phyloP scores from a whole-genome alignment of 306 rosid genomes.

The Malus asiatica region DNA sequence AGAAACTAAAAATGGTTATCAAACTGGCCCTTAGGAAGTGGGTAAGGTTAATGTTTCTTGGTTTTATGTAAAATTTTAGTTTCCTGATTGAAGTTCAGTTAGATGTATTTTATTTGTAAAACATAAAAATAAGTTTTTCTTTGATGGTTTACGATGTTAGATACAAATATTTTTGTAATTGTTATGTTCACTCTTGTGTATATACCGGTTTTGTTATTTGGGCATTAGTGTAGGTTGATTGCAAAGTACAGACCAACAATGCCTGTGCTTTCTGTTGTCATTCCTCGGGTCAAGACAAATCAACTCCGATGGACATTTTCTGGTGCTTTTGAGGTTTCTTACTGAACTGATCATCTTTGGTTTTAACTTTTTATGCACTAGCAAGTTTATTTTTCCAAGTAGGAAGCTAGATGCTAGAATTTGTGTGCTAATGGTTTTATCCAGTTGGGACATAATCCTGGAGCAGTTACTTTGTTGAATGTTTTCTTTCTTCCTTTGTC shows the following conservation, averaged over 20 bases:
- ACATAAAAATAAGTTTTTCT: not conserved
- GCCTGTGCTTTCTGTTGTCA: slow-evolving; percentile 91
- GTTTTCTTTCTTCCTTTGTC: not conserved
- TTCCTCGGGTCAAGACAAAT: slow-evolving; percentile 73
- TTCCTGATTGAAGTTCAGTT: not conserved
- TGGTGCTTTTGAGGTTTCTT: slow-evolving; percentile 80
- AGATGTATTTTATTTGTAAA: not conserved
- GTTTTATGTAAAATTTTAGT: not conserved
- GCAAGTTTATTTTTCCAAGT: not conserved
- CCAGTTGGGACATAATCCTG: not conserved
- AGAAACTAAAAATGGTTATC: too few species aligned
- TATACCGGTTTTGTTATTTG: not conserved
- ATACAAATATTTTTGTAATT: not conserved
- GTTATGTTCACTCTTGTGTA: not conserved
- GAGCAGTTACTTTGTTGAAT: not conserved
- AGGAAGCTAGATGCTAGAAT: not conserved
- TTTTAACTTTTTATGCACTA: not conserved
- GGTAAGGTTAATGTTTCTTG: not conserved
- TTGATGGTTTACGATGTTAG: not conserved
- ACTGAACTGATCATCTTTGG: not conserved
- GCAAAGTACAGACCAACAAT: slow-evolving; percentile 94
- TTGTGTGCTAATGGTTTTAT: not conserved
- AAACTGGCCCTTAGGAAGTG: not conserved
- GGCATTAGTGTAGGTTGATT: slow-evolving; percentile 51
- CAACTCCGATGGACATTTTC: slow-evolving; percentile 76